Base-by-base conservation (phyloP, 1,284 basidiomycete genomes). In the Boletus semigastroideus region DNA sequence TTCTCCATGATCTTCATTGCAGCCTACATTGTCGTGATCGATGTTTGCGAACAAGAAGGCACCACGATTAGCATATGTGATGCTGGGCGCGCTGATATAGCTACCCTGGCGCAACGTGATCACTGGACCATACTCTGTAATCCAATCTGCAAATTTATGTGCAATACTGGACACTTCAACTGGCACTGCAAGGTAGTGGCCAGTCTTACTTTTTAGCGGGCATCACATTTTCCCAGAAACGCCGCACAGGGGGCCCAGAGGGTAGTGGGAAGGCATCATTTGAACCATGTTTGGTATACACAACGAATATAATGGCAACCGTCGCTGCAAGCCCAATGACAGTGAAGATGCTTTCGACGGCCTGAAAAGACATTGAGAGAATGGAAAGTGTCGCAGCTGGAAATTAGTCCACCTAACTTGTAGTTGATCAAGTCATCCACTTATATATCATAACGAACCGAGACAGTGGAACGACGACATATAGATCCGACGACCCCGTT, bases 1-100 rank as follows among this genome's bases (percentile, higher is more conserved):
- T 69, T 74, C 43, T 75, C 72, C 59, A 74, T 68, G 14, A 74
- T 69, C 8, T 69, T 65, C 1, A 52, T 48, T 7, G 51, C 53
- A 3, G 69, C 61, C 65, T 69, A 38, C 5, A 22, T 17, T n/a
- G 10, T 27, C 22, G 30, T 5, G 43, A 25, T 17, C 5, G 12
- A 37, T 31, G 12, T 22, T 28, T 19, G 25, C 30, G 17, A 9
- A 10, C 25, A 25, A 5, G 25, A 25, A 7, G 25, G 5, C 25
- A 25, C 25, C 12, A 36, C 4, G 9, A 19, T 46, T 37, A 48
- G 33, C 42, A 22, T 39, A 7, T 16, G 16, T 5, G 25, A 16
- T 13, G 17, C 7, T n/a, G n/a, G n/a, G n/a, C n/a, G n/a, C n/a
- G n/a, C n/a, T 55, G 11, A 66, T 37, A 2, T 64, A 49, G 5